Base-by-base conservation (phyloP, 495 filamentous ascomycete genomes). In the Penicillium arizonense region DNA sequence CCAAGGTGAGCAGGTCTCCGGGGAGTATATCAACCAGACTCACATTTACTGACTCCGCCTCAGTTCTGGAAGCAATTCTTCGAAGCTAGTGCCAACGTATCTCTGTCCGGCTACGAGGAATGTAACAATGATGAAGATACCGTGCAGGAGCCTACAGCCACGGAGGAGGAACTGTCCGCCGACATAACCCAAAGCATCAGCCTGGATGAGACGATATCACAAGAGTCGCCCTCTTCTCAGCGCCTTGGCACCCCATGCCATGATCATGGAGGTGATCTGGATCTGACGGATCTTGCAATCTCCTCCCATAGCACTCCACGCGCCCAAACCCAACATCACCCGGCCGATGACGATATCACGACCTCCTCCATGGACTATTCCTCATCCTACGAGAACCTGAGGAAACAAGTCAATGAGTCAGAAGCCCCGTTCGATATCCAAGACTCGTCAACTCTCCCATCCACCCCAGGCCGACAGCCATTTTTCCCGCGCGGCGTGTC, bases 31-130 rank as follows among this genome's bases (percentile, higher is more conserved):
- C 36, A 9, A 38, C 20, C 38, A 43, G 4, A 3, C 7, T 45
- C 37, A 12, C 6, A 21, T 28, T 34, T 24, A 36, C 46, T 58
- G 35, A 63, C 34, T 8, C 20, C 10, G 18, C 20, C 46, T 12
- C 60, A 95, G 89, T 97, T 97, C 73, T 98, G 94, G 94, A 97
- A 97, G 72, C 90, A 96, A 76, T 97, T 98, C 82, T 98, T 98
- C 73, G 94, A 98, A 74, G 90, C 93, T 48, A 94, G 88, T 39
- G 94, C 94, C 67, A 98, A 98, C 61, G 93, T 97, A 21, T 94
- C 91, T 3, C 82, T 98, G n/a, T 95, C 91, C 10, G 91, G 91
- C 44, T 96, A 97, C 68, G 92, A 96, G 69, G 94, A 96, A 61
- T 70, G 80, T 43, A 82, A 82, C 18, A 72, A 72, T 28, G 82